A percentile compares a stretch with the other conserved stretches of the same genome.
Conservation (phyloP, 2,329 filamentous ascomycete species). For the Tolypocladium endophyticum region DNA sequence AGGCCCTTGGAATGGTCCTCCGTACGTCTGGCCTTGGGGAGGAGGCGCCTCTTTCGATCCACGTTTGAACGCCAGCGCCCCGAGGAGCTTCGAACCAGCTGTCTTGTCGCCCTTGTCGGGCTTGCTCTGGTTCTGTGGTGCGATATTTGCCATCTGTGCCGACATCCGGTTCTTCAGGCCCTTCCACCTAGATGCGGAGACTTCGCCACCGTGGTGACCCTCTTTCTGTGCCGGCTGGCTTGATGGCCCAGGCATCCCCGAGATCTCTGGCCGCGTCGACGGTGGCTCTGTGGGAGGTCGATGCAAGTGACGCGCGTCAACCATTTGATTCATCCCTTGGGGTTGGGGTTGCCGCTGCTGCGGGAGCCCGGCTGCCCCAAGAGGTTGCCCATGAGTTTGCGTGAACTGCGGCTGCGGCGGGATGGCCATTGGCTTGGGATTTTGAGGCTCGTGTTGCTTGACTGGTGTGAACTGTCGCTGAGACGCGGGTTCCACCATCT, state of each 20-base stretch:
- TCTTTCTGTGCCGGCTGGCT: neutral
- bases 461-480: neutral
- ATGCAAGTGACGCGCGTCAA: neutral
- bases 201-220: neutral
- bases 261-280: neutral
- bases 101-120: constrained; percentile 11
- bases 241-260: neutral
- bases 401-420: neutral
- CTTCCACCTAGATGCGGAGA: constrained; percentile 19
- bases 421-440: neutral
- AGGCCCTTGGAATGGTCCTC: neutral
- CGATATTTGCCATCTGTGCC: constrained; percentile 13
- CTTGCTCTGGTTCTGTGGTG: constrained; percentile 8
- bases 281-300: neutral
- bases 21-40: neutral
- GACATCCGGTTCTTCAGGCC: constrained; percentile 21
- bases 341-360: neutral
- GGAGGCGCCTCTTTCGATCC: constrained; percentile 13
- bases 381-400: neutral
- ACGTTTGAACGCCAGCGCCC: constrained; percentile 17
- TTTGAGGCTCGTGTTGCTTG: neutral
- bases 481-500: neutral
- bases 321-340: neutral
- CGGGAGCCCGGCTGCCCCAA: neutral
- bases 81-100: constrained; percentile 16